Base-by-base conservation (phyloP, 2,329 filamentous ascomycete genomes). In the Aspergillus sp. region DNA sequence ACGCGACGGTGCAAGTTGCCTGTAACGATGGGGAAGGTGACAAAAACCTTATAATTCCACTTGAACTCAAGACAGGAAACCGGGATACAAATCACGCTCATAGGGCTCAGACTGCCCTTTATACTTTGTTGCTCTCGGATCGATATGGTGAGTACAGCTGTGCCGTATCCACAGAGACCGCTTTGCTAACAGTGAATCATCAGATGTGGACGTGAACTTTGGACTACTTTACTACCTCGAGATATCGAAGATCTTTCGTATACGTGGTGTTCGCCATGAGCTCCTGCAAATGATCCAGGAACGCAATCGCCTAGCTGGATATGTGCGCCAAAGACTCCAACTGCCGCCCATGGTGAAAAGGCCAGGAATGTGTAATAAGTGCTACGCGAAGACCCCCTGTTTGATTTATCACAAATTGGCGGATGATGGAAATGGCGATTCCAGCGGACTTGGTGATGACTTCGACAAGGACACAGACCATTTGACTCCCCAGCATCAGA, bases 151-250 rank as follows among this genome's bases (percentile, higher is more conserved):
- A 57, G 72, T 63, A 7, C 47, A 38, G 9, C 5, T 41, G 20
- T 6, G 25, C 12, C 10, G 25, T 20, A n/a, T 27, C 30, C 10
- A n/a, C 19, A 7, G 25, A 15, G 22, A 7, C 7, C 13, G 6
- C n/a, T 23, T 43, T 43, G 27, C 43, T 44, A 22, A 44, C n/a
- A 17, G 19, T 48, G 25, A 30, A 30, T 27, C 37, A 23, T 27
- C 45, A 81, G 90, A 98, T 70, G 82, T 97, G 48, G 84, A 95
- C 46, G 86, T 97, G 52, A 82, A 83, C 38, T 95, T 90, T 57
- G 93, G 93, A 6, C 82, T 98, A 47, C 74, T 98, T 9, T 98
- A 96, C 67, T 98, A 98, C 63, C 86, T 95, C 74, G 93, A 97
- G 65, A 88, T 83, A 2, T 91, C 90, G 0, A 85, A 88, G 55